phyloP scores from a whole-genome alignment of 176 grass and related monocot genomes.

The Chrysopogon serrulatus region DNA sequence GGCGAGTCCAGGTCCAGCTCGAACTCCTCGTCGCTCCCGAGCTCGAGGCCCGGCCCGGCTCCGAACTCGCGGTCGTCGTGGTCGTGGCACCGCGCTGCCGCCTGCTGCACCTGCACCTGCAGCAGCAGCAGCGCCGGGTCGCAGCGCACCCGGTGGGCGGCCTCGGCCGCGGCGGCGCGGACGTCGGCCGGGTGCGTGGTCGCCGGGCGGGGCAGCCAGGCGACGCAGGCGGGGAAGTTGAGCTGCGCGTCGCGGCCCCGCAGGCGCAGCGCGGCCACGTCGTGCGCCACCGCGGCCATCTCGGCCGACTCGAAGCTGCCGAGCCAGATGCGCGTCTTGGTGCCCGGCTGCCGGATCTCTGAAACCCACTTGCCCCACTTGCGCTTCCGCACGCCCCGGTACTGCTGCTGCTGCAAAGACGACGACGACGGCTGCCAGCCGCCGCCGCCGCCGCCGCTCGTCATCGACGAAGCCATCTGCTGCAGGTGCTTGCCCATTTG shows the following conservation, averaged over 20 bases:
- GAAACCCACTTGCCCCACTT: slow-evolving; percentile 92
- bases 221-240: slow-evolving; percentile 61
- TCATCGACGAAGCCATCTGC: not conserved
- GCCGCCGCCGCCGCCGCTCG: not conserved
- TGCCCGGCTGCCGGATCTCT: slow-evolving; percentile 78
- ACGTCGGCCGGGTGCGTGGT: slow-evolving; percentile 52
- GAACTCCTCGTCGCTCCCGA: slow-evolving; percentile 49
- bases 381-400: slow-evolving; percentile 62
- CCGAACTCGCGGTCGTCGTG: too few species aligned
- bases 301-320: slow-evolving; percentile 78
- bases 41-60: not conserved
- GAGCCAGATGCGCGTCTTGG: slow-evolving; percentile 77
- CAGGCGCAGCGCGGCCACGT: slow-evolving; percentile 61
- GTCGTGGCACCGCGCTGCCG: not conserved
- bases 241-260: slow-evolving; percentile 57
- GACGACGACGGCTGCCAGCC: not conserved
- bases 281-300: slow-evolving; percentile 81
- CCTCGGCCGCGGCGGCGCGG: slow-evolving; percentile 52
- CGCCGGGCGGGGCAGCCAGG: slow-evolving; percentile 45
- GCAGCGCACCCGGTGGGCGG: slow-evolving; percentile 43
- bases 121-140: slow-evolving; percentile 35
- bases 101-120: not conserved
- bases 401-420: not conserved
- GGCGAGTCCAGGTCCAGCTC: slow-evolving; percentile 52
- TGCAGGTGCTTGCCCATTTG: not conserved